Base-by-base conservation (phyloP, 306 rosid genomes). In the Medicago ruthenica region DNA sequence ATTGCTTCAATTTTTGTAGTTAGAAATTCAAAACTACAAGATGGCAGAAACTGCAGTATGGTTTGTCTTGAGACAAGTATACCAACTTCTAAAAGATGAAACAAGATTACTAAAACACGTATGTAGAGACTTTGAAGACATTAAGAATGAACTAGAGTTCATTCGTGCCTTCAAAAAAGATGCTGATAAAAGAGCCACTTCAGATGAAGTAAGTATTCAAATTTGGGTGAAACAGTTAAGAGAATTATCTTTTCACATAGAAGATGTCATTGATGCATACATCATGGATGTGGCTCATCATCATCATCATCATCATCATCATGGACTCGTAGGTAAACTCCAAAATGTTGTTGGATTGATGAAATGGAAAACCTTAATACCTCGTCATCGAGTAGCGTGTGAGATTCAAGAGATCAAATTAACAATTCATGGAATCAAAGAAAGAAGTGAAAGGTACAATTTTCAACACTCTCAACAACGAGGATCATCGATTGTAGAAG, bases 41-140 rank as follows among this genome's bases (percentile, higher is more conserved):
- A 58, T 58, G 64, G 64, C 64, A 58, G 64, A 58, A 58, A 58
- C 39, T 58, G 64, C 36, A 58, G 64, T 58, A 12, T 58, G 15
- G 15, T 58, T 58, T 58, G 17, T 58, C 22, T 13, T 58, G 14
- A 22, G 11, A 27, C 64, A 13, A 58, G 36, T 58, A 13, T 58
- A 55, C 61, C 61, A 55, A 55, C 34, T 55, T 0, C 61, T 55
- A 20, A 55, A 18, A 20, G 61, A 55, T 11, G 61, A 55, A 55
- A 11, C 13, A 55, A 55, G 9, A 20, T 9, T 55, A 20, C 2
- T 55, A 6, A 55, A 55, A 55, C 14, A 55, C 9, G 61, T 55
- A 9, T 1, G 61, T 11, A 55, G 13, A 55, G 61, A 58, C 4
- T 10, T 58, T 21, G 37, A 20, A 58, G 15, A 17, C 3, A 11